phyloP scores from a whole-genome alignment of 2,329 filamentous ascomycete genomes.

The Cadophora gregata region DNA sequence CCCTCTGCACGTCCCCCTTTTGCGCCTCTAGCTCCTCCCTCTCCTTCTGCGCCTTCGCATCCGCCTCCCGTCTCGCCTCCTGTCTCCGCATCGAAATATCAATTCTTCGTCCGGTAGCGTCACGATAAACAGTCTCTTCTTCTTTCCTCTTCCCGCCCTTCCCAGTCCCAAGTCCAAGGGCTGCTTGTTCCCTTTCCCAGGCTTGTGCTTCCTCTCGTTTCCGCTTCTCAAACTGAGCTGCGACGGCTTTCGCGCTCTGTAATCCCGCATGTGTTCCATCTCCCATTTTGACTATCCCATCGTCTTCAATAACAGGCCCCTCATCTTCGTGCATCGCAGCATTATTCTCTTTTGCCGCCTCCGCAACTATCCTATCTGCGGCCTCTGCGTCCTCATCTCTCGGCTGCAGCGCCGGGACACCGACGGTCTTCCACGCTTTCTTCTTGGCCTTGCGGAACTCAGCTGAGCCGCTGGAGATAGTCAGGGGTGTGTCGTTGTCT shows the following conservation, averaged over 20 bases:
- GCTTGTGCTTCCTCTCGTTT: constrained; percentile 66
- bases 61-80: constrained; percentile 80
- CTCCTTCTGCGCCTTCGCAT: constrained; percentile 71
- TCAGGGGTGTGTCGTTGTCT: constrained; percentile 54
- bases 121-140: constrained; percentile 90
- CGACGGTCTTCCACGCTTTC: constrained; percentile 79
- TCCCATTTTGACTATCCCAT: constrained; percentile 74
- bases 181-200: constrained; percentile 50
- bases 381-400: constrained; percentile 51
- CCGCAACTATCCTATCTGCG: constrained; percentile 77
- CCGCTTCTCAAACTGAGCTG: constrained; percentile 69
- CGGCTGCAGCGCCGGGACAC: constrained; percentile 47
- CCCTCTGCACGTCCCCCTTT: constrained; percentile 84
- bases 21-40: constrained; percentile 70
- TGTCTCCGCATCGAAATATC: constrained; percentile 91
- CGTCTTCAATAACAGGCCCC: constrained; percentile 55
- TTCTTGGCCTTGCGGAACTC: constrained; percentile 80
- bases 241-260: constrained; percentile 82
- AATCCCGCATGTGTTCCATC: constrained; percentile 87
- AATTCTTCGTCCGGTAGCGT: constrained; percentile 92
- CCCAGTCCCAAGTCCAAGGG: constrained; percentile 25
- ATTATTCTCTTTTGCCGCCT: constrained; percentile 70
- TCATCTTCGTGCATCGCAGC: constrained; percentile 58
- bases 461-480: constrained; percentile 53
- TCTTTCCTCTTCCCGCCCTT: constrained; percentile 54